Conservation (phyloP, 805 yeast genomes). For the Yarrowia divulgata region DNA sequence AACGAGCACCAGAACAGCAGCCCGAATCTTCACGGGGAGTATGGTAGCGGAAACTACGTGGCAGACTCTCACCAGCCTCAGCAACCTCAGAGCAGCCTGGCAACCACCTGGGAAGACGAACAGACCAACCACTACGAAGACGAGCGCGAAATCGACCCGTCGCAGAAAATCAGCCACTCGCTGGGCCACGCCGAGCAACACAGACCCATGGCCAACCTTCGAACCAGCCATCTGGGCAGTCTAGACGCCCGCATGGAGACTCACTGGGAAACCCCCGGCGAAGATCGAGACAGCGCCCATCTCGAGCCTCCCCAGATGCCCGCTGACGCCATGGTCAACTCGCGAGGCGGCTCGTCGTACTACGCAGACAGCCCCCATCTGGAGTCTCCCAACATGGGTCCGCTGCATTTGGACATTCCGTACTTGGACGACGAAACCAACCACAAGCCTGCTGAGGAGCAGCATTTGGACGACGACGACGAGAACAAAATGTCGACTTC, state of each 20-base stretch:
- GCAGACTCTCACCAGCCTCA: neutral
- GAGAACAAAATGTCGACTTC: constrained; percentile 12
- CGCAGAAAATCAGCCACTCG: constrained; percentile 28
- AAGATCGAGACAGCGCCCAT: constrained; percentile 23
- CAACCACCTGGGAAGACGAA: constrained; percentile 29
- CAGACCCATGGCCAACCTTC: constrained; percentile 8
- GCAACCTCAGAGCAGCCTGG: neutral
- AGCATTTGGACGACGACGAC: neutral
- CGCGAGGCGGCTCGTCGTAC: constrained; percentile 21
- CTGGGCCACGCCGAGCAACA: constrained; percentile 31
- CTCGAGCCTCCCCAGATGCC: constrained; percentile 11
- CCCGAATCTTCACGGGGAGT: neutral
- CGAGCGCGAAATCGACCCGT: constrained; percentile 3
- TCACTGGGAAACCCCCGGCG: constrained; percentile 26
- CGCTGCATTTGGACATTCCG: constrained; percentile 22
- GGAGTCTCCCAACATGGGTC: constrained; percentile 20
- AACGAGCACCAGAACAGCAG: neutral
- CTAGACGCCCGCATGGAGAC: constrained; percentile 35
- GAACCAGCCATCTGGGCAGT: constrained; percentile 17
- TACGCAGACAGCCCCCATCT: constrained; percentile 26
- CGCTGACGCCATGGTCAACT: constrained; percentile 9
- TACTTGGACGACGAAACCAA: constrained; percentile 32
- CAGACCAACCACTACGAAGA: constrained; percentile 26
- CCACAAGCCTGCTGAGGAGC: too few species aligned
- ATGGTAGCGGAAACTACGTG: constrained; percentile 8